Base-by-base conservation (phyloP, 768 basidiomycete genomes). In the Antrodiella citrinella region DNA sequence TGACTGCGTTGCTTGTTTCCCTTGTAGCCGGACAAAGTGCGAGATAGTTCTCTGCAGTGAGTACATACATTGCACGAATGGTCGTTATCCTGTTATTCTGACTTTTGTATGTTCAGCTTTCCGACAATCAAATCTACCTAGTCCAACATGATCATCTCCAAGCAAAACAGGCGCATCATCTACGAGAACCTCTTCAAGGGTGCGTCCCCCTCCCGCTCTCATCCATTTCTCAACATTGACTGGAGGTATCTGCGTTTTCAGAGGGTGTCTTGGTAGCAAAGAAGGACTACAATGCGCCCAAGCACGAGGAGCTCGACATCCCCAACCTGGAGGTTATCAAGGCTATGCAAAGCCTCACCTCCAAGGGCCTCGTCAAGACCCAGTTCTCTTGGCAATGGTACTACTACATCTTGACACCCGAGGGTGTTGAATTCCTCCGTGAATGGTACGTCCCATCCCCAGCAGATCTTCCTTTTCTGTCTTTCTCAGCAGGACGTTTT, bases 171-270 rank as follows among this genome's bases (percentile, higher is more conserved):
- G 74, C 89, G 91, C 65, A 70, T 79, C 68, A 98, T 99, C 79
- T 99, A 96, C 78, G 94, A 99, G 75, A 88, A 87, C 78, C 93
- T 99, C 80, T 99, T 99, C 90, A 96, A 96, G 76, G 93, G 92
- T 93, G 58, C 58, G 84, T 71, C 26, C 3, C n/a, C 47, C 19
- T n/a, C n/a, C n/a, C n/a, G n/a, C n/a, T n/a, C n/a, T 25, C 15
- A 20, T 13, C 35, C 25, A 0, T 15, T 24, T 2, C 10, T 46
- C 9, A 24, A 21, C 18, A 41, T 11, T 40, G 22, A 19, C 26
- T n/a, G n/a, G n/a, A n/a, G n/a, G n/a, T n/a, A n/a, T n/a, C n/a
- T n/a, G n/a, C n/a, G n/a, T n/a, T 40, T 49, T 44, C 64, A 93
- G 94, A 99, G 86, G 95, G 95, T 65, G 95, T 98, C 54, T 75